Conservation (phyloP, 2,329 filamentous ascomycete genomes). For the Fusarium nodosum region DNA sequence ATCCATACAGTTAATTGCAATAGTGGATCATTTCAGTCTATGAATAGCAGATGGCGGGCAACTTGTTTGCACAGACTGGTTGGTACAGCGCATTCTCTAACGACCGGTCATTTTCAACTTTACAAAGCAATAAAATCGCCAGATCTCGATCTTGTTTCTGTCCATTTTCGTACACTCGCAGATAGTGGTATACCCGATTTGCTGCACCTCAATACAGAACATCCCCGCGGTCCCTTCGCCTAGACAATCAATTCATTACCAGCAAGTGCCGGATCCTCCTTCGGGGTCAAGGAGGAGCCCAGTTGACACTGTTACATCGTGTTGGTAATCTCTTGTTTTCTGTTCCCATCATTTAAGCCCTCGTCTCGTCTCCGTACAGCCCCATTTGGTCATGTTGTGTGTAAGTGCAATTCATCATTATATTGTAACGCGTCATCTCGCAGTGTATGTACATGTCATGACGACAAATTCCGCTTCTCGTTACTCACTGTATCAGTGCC, state of each 20-base stretch:
- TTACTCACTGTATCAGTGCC: slow-evolving; percentile 12
- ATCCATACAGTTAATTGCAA: not conserved
- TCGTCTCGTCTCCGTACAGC: slow-evolving; percentile 43
- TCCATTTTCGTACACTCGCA: slow-evolving; percentile 13
- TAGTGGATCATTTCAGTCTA: slow-evolving; percentile 30
- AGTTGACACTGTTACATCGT: slow-evolving; percentile 45
- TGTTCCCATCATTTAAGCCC: slow-evolving; percentile 31
- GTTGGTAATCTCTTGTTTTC: slow-evolving; percentile 26
- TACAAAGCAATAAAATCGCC: slow-evolving; percentile 12
- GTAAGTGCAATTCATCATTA: slow-evolving; percentile 15
- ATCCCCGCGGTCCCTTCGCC: slow-evolving; percentile 18
- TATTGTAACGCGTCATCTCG: slow-evolving; percentile 39
- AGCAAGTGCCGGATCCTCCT: slow-evolving; percentile 44
- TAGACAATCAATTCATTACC: not conserved
- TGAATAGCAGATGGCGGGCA: slow-evolving; percentile 35
- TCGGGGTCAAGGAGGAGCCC: slow-evolving; percentile 35
- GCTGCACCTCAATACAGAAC: slow-evolving; percentile 25
- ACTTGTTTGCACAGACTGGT: slow-evolving; percentile 13
- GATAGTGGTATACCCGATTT: slow-evolving; percentile 5
- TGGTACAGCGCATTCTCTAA: slow-evolving; percentile 14
- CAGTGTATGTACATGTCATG: slow-evolving; percentile 33
- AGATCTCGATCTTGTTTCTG: slow-evolving; percentile 31
- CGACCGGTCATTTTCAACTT: slow-evolving; percentile 19
- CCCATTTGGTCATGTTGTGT: slow-evolving; percentile 35
- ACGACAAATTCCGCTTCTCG: slow-evolving; percentile 17